These are phyloP conservation scores for Candida montana DNA, from an alignment of 805 yeast species.

Conservation along the genomic window DNA sequence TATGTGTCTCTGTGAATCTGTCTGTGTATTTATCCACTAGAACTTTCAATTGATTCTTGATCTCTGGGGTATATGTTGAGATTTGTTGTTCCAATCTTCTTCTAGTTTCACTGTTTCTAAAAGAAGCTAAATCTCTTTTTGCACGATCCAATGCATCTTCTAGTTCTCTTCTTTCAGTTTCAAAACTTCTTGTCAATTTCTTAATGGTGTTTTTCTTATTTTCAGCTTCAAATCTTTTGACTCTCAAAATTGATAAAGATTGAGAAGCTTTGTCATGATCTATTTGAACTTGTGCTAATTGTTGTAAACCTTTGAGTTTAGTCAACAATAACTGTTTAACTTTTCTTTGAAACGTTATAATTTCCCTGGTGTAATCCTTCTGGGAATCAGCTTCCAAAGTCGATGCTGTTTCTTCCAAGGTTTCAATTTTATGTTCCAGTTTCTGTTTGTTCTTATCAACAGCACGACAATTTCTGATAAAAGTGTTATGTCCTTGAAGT, in stretches of 20 bases:
- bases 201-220: conserved; percentile 32
- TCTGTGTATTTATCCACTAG: conserved; percentile 36
- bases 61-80: conserved; percentile 33
- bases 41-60: conserved; percentile 32
- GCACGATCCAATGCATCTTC: conserved; percentile 24
- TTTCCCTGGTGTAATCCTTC: conserved; percentile 32
- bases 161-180: conserved; percentile 25
- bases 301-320: conserved; percentile 22
- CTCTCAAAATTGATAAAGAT: conserved; percentile 23
- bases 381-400: conserved; percentile 33
- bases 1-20: conserved; percentile 33
- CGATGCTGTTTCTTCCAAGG: conserved; percentile 28
- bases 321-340: conserved; percentile 18
- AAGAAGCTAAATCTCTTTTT: conserved; percentile 23
- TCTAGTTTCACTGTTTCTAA: conserved; percentile 22
- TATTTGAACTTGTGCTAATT: conserved; percentile 18
- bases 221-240: conserved; percentile 32
- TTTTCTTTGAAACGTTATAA: conserved; percentile 10
- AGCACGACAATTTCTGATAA: conserved; percentile 7
- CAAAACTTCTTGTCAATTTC: conserved; percentile 26
- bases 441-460: conserved; percentile 17
- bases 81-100: conserved; percentile 27
- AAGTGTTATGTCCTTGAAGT: conserved; percentile 2
- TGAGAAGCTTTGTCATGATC: conserved; percentile 24
- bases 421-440: conserved; percentile 23